Evolutionary conservation across 139 green algal species (phyloP).

Genomic region (Gonium pectorale): DNA sequence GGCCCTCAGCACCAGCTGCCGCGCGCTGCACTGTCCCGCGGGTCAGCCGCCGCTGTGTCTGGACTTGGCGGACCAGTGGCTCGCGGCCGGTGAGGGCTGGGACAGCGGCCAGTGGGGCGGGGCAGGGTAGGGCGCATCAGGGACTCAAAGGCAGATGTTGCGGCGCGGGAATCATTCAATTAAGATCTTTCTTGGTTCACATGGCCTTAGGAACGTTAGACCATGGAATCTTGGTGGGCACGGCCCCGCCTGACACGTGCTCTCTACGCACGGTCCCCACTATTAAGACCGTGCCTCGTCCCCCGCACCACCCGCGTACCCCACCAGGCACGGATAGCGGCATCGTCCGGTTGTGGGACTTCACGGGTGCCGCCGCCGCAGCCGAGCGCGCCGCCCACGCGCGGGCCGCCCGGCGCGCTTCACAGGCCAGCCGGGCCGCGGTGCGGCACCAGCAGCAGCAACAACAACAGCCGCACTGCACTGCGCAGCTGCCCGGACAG

Average conservation of each 20-base stretch:
- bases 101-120: no score
- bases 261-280: no score
- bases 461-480: neutral
- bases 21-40: slow-evolving; percentile 45
- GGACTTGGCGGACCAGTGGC: slow-evolving; percentile 63
- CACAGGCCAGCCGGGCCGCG: neutral
- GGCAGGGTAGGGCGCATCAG: neutral
- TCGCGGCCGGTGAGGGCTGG: slow-evolving; percentile 51
- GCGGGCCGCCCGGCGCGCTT: slow-evolving; percentile 30
- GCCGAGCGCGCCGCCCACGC: slow-evolving; percentile 47
- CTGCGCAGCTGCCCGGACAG: neutral
- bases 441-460: neutral
- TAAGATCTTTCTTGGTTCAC: neutral
- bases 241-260: no score
- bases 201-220: no score
- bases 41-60: slow-evolving; percentile 57
- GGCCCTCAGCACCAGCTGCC: neutral
- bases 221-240: no score
- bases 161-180: neutral
- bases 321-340: slow-evolving; percentile 45
- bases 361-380: slow-evolving; percentile 49
- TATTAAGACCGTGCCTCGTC: no score
- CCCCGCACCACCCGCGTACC: neutral
- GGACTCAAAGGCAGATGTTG: no score
- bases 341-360: slow-evolving; percentile 60